Evolutionary conservation across 1,139 yeast species (phyloP).

Genomic region (Geotrichum siamense): DNA sequence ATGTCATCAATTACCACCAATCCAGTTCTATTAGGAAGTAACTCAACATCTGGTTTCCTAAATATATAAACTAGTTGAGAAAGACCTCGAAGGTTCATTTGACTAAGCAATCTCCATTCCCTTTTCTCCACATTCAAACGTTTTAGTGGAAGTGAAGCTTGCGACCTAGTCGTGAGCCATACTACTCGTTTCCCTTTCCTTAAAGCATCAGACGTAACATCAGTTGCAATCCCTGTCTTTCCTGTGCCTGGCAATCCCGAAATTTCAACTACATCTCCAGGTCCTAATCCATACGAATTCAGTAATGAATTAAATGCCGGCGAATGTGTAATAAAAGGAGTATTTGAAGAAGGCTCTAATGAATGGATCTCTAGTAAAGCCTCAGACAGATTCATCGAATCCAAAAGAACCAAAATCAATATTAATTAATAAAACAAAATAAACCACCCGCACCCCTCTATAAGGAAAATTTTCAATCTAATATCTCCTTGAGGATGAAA

Average conservation of each 20-base stretch:
- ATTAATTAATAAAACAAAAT: no score
- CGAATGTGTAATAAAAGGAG: neutral
- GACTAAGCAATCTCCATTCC: slow-evolving; percentile 10
- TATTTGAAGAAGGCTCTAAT: neutral
- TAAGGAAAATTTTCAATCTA: no score
- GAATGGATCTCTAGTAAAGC: slow-evolving; percentile 14
- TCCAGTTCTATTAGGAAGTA: slow-evolving; percentile 8
- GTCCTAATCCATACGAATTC: slow-evolving; percentile 4
- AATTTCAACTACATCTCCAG: slow-evolving; percentile 11
- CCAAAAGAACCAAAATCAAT: no score
- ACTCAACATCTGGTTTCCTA: neutral
- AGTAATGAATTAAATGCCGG: neutral
- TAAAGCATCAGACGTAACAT: slow-evolving; percentile 11
- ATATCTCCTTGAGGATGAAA: no score
- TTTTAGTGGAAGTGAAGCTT: slow-evolving; percentile 8
- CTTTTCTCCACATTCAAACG: neutral
- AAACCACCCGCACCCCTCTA: no score
- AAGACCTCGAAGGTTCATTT: slow-evolving; percentile 7
- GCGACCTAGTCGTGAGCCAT: slow-evolving; percentile 12
- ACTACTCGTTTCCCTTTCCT: slow-evolving; percentile 9
- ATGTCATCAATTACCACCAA: slow-evolving; percentile 14
- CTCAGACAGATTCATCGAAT: slow-evolving; percentile 13
- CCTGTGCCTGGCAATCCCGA: slow-evolving; percentile 15
- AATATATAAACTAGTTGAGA: slow-evolving; percentile 12
- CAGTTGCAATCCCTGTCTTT: slow-evolving; percentile 12